Base-by-base conservation (phyloP, 192 early-diverging fungal genomes). In the Podila verticillata region DNA sequence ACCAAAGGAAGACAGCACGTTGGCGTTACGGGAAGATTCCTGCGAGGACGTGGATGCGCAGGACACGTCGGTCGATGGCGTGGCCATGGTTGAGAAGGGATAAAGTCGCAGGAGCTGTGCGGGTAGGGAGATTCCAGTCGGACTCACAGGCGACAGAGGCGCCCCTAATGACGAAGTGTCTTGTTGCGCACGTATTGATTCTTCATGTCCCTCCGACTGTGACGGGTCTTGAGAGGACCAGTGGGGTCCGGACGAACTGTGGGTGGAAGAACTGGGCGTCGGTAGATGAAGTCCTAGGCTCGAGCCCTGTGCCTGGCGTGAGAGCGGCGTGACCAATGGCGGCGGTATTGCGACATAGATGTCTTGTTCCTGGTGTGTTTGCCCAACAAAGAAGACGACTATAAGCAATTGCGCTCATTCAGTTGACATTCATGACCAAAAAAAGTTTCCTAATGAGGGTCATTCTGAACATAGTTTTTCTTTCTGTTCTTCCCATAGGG, bases 301-400 rank as follows among this genome's bases (percentile, higher is more conserved):
- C 5, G 69, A 67, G 60, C 31, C 69, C 48, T 70, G 48, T 28
- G 30, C 29, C 28, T 79, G 75, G 12, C 35, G 75, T 7, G 60
- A 48, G 7, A 79, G 56, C 5, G 74, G 74, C 19, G 63, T 15
- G 9, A 79, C 51, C 15, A 79, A 31, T 2, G 75, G 69, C 24
- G 75, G 75, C 0, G 75, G 75, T 19, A 79, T 71, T 5, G 75
- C 75, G 4, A 79, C 54, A 51, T 34, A 70, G 8, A 79, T 71
- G 17, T 57, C 58, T 6, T 78, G 31, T 20, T 57, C 36, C 61
- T 56, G 58, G 47, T 30, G 61, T n/a, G 19, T 60, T 28, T 19
- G 30, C 31, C 57, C 6, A 57, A 31, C 4, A 24, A 26, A n/a
- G 19, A 49, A 72, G 39, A 44, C n/a, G 19, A 62, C 3, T 28